Evolutionary conservation across 192 early-diverging fungal species (phyloP), one percentile per base, ranked within the genome.

Genomic region (Coemansia sp.): DNA sequence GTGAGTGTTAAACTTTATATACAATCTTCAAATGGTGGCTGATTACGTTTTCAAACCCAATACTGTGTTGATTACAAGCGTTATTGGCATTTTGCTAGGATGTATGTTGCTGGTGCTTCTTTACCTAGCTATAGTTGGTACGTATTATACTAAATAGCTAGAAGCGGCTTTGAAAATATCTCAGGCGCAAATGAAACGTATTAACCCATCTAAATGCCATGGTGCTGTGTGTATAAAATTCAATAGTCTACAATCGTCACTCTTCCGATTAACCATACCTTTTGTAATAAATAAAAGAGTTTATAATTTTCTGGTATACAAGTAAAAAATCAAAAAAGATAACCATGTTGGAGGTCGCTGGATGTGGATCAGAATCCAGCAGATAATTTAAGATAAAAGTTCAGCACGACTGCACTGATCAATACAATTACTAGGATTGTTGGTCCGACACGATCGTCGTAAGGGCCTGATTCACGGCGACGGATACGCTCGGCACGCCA

Each of bases 401-500:
- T 94, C 62, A 90, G 69, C 35, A 89, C 30, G 26, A 92, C 84
- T 3, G 88, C 88, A 20, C 68, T 65, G 31, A 92, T 64, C 57
- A 93, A 72, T 59, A 88, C 86, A 20, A 87, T 33, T 21, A 90
- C 91, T 21, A 57, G 57, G 57, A 58, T 46, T 26, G 66, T 80
- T 25, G 56, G 57, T 1, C 51, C 66, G 34, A 39, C 63, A 34
- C 86, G 85, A 66, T 92, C 89, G 70, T 92, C 91, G 65, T 91
- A 94, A 2, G 89, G 89, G 13, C 89, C 90, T 25, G 84, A 61
- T 40, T 90, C 84, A 51, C 86, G 85, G 65, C 76, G 84, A n/a
- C 87, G 77, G 63, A 94, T 90, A 29, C 85, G 83, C 48, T 86
- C 75, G 0, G 89, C 89, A 29, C 92, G 84, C 85, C 87, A 87